A percentile compares a stretch with the other conserved stretches of the same genome.
Evolutionary conservation across 306 rosid genomes (phyloP).

Genomic region (Medicago ruthenica): DNA sequence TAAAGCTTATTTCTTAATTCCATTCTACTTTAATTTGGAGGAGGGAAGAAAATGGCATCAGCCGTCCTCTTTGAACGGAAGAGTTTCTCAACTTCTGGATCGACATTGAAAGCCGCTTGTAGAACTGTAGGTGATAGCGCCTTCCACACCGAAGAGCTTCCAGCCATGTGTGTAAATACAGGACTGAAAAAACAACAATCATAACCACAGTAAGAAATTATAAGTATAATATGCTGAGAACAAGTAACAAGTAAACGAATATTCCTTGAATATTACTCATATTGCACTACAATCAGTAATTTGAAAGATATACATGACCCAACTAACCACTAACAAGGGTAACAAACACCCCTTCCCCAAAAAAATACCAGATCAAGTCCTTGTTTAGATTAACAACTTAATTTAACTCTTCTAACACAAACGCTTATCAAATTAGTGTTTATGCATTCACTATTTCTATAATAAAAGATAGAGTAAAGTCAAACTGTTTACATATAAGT

Average conservation of each 20-base stretch:
- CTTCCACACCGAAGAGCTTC: constrained; percentile 84
- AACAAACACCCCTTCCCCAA: too few species aligned
- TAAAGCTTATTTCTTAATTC: not conserved
- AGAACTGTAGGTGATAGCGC: constrained; percentile 71
- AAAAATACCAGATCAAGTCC: too few species aligned
- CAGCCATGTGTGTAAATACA: constrained; percentile 82
- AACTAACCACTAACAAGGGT: too few species aligned
- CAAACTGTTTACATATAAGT: too few species aligned
- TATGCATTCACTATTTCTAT: too few species aligned
- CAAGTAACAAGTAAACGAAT: not conserved
- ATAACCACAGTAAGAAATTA: not conserved
- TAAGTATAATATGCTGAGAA: not conserved
- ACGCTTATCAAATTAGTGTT: too few species aligned
- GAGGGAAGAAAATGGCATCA: constrained; percentile 88
- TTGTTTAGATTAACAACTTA: too few species aligned
- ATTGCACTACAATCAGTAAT: too few species aligned
- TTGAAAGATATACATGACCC: too few species aligned
- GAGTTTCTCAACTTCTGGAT: constrained; percentile 55
- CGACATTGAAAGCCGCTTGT: constrained; percentile 83
- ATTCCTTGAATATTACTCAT: too few species aligned
- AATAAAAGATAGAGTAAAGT: too few species aligned
- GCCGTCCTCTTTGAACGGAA: constrained; percentile 82
- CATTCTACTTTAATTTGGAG: constrained; percentile 55
- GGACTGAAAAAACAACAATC: constrained; percentile 59
- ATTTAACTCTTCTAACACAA: too few species aligned